phyloP scores from a whole-genome alignment of 2,329 filamentous ascomycete genomes.

The Pochonia chlamydosporia region DNA sequence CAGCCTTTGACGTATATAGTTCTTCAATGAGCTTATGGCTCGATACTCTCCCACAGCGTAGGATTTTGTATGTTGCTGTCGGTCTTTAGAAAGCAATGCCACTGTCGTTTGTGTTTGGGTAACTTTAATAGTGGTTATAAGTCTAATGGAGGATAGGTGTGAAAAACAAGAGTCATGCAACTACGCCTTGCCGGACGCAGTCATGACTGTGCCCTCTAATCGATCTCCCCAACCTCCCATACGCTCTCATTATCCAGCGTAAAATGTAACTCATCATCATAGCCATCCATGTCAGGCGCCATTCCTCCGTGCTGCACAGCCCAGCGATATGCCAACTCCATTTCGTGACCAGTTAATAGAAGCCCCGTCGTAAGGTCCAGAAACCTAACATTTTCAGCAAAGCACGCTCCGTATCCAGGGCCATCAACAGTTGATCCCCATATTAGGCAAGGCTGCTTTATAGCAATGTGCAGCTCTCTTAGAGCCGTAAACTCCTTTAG shows the following conservation, averaged over 20 bases:
- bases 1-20: too few relatives aligned
- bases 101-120: too few relatives aligned
- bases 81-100: too few relatives aligned
- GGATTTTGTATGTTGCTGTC: too few relatives aligned
- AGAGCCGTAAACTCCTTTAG: constrained; percentile 8
- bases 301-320: background rate
- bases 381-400: constrained; percentile 10
- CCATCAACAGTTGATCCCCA: constrained; percentile 2
- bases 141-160: too few relatives aligned
- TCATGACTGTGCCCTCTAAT: too few relatives aligned
- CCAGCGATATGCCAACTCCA: constrained; percentile 7
- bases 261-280: constrained; percentile 7
- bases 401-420: constrained; percentile 8
- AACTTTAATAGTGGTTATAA: too few relatives aligned
- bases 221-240: too few relatives aligned
- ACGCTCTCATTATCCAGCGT: background rate
- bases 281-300: constrained; percentile 8
- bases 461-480: constrained; percentile 9
- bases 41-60: too few relatives aligned
- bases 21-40: too few relatives aligned
- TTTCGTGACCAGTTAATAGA: constrained; percentile 7
- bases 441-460: background rate
- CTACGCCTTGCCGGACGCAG: too few relatives aligned
- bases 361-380: constrained; percentile 9
- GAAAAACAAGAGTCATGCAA: too few relatives aligned